Evolutionary conservation across 208 protist genomes (phyloP), one percentile per base, ranked within the genome.

Genomic region (Phytomonas francai): DNA sequence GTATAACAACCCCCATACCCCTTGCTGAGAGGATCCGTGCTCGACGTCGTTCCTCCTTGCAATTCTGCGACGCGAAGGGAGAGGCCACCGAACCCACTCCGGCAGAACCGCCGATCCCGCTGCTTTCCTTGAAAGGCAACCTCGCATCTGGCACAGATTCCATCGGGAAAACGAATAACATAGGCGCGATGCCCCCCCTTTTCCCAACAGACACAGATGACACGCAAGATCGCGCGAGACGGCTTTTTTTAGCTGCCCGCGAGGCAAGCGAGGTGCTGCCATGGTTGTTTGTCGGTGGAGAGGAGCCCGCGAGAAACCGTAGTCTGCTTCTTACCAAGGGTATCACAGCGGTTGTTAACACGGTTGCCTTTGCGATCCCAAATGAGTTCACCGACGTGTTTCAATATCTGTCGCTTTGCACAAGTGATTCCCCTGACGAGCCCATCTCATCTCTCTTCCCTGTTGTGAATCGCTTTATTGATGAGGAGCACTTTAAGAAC

Each of bases 271-370:
- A 95, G 73, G 71, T 95, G 51, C 72, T 93, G 45, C 89, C 89
- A n/a, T 92, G 73, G 57, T 75, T 95, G 30, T 97, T 92, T 63
- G 83, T 97, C 2, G 86, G 85, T 36, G 87, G 87, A 32, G 85
- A 93, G 67, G 73, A 68, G 36, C 83, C 87, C 16, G 87, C 90
- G 30, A 39, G 67, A 14, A 83, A 97, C 68, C 65, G 77, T 3
- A 68, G 39, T 22, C 78, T 89, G 73, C 72, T 97, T 16, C 77
- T 93, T 22, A 7, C 33, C 32, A 93, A 96, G 62, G 90, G 94
- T 32, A 89, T 98, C 33, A 98, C 96, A 0, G 81, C 94, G 57
- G 79, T 98, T 11, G 76, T 98, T 49, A 98, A 98, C 81, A 97
- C 89, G 27, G 88, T 95, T 31, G 89, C 83, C 65, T 90, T 88